Evolutionary conservation across 345 rosid species (phyloP).

Genomic region (Punica granatum): DNA sequence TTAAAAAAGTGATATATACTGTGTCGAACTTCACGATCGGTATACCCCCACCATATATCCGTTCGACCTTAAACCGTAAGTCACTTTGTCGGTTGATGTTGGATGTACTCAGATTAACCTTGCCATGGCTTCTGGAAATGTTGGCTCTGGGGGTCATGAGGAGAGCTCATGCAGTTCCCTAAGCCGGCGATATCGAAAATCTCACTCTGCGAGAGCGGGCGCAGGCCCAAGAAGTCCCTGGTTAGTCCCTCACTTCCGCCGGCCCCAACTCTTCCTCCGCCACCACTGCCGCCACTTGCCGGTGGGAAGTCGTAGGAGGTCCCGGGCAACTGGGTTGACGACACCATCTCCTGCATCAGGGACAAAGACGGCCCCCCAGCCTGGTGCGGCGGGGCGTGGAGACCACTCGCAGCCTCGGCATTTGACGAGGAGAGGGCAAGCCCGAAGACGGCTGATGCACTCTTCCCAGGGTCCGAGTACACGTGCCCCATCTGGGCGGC

Average conservation of each 20-base stretch:
- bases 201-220: constrained; percentile 65
- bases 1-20: too few species aligned
- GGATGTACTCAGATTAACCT: constrained; percentile 41
- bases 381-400: not conserved
- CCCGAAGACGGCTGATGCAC: constrained; percentile 17
- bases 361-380: not conserved
- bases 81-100: too few species aligned
- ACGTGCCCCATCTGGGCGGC: constrained; percentile 77
- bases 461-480: constrained; percentile 22
- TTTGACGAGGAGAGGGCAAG: constrained; percentile 36
- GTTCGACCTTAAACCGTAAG: too few species aligned
- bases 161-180: constrained; percentile 39
- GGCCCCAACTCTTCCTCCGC: not conserved
- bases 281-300: constrained; percentile 2
- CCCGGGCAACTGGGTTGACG: not conserved
- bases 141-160: not conserved
- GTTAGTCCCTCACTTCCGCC: constrained; percentile 52
- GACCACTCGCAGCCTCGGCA: not conserved
- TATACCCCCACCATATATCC: too few species aligned
- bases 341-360: not conserved
- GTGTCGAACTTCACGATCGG: too few species aligned
- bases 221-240: constrained; percentile 79
- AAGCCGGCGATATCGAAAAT: constrained; percentile 62
- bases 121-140: constrained; percentile 47
- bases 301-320: not conserved